Conservation (phyloP, 176 grass and related monocot species). For the Puccinellia tenuiflora region DNA sequence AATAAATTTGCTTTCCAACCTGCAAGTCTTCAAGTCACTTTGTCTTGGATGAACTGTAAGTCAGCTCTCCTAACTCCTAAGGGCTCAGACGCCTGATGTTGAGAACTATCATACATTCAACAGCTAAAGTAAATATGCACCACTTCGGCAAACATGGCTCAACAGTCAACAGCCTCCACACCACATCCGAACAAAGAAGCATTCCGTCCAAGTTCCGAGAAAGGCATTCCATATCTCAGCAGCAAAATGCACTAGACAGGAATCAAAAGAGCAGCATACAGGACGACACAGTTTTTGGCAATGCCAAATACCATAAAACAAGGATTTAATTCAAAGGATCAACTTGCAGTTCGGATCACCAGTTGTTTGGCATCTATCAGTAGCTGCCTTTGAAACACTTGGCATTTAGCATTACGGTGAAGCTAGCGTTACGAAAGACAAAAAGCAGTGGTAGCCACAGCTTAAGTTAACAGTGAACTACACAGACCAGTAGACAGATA, state of each 20-base stretch:
- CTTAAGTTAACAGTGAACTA: conserved; percentile 6
- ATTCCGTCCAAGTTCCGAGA: not conserved
- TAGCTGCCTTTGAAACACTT: not conserved
- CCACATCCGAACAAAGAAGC: not conserved
- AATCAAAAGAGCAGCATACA: not conserved
- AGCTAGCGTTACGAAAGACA: not conserved
- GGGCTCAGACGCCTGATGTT: not conserved
- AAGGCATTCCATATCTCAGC: not conserved
- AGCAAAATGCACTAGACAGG: not conserved
- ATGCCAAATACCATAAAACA: not conserved
- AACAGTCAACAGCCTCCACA: not conserved
- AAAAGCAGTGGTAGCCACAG: not conserved
- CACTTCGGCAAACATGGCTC: not conserved
- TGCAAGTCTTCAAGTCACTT: not conserved
- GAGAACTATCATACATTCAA: not conserved
- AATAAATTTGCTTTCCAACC: not conserved
- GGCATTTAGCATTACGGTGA: not conserved
- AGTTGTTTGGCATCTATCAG: not conserved
- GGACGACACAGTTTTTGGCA: not conserved
- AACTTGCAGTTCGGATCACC: not conserved
- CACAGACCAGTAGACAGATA: not conserved
- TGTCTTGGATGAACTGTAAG: not conserved
- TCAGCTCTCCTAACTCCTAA: no score
- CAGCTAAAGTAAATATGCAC: not conserved
- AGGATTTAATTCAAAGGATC: conserved; percentile 4